Percentiles rank a stretch among this genome's conserved stretches.
Conservation (phyloP, 2,329 filamentous ascomycete species). For the Hypomyces rosellus region DNA sequence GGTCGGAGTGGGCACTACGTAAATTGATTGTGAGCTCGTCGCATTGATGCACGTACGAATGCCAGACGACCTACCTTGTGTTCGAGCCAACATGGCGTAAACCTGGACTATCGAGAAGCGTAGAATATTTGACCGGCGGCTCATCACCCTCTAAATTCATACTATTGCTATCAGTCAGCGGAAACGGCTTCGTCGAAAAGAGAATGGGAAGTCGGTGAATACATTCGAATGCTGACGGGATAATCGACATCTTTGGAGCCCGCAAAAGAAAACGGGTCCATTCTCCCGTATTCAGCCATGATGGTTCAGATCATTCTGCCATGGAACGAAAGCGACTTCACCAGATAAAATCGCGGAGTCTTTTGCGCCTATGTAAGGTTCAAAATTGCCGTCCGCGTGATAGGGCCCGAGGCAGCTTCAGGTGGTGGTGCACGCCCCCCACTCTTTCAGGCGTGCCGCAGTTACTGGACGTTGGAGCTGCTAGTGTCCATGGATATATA, state of each 20-base stretch:
- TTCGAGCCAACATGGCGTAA: slow-evolving; percentile 85
- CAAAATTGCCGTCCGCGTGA: too few relatives aligned
- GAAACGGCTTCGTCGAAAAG: not conserved
- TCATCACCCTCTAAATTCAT: slow-evolving; percentile 44
- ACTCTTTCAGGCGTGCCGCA: too few relatives aligned
- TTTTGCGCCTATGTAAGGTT: too few relatives aligned
- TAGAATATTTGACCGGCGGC: slow-evolving; percentile 47
- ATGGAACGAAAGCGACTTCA: too few relatives aligned
- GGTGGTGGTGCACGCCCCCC: too few relatives aligned
- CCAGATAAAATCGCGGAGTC: too few relatives aligned
- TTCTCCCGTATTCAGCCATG: slow-evolving; percentile 43
- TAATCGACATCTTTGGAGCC: slow-evolving; percentile 78
- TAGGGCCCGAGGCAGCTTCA: too few relatives aligned
- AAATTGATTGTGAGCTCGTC: slow-evolving; percentile 16
- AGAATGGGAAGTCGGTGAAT: slow-evolving; percentile 17
- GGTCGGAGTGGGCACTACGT: slow-evolving; percentile 69
- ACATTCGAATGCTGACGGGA: slow-evolving; percentile 63
- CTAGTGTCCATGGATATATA: too few relatives aligned
- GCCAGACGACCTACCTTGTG: slow-evolving; percentile 47
- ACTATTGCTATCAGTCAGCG: slow-evolving; percentile 25
- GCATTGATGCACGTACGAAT: not conserved
- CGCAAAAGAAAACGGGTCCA: slow-evolving; percentile 96
- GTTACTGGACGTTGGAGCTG: too few relatives aligned
- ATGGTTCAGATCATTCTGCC: not conserved
- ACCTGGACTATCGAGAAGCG: slow-evolving; percentile 69